Base-by-base conservation (phyloP, 441 rosid species). In the Euphorbia celastroides region DNA sequence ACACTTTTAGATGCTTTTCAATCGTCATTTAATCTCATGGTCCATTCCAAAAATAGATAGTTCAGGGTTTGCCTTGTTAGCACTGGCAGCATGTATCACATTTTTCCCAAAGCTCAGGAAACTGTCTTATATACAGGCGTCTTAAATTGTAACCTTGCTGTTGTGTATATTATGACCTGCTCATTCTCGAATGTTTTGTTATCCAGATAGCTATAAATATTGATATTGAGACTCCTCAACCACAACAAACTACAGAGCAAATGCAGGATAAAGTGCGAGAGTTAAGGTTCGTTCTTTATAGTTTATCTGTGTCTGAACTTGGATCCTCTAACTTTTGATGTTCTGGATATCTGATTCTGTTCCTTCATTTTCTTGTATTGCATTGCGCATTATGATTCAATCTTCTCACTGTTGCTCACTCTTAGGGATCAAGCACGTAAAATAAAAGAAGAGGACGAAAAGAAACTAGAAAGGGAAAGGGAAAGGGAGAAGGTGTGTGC, bases 401-500 rank as follows among this genome's bases (percentile, higher is more conserved):
- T 48, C 12, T 61, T 65, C 28, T 34, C 62, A 51, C 14, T 8
- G 51, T 67, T 62, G 60, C 65, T 76, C 57, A 55, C 59, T 75
- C 25, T 59, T 28, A 90, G 97, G 81, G 77, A 86, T 68, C 80
- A 36, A 71, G 84, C 75, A 51, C 76, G 67, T 51, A 80, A 61
- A 72, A 67, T 55, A 70, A 80, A 79, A 64, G 81, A 77, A 67
- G 81, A 79, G 57, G 90, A 82, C 72, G 90, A 85, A 72, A 83
- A 67, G 54, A 80, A 69, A 73, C 38, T n/a, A n/a, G n/a, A n/a
- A n/a, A n/a, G 30, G 9, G 84, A 82, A 77, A 76, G 83, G 66
- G 85, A 81, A 66, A 80, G 74, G 69, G 92, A 93, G 79, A 88
- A 83, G 86, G 97, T 86, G n/a, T 0, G 51, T 27, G 50, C 50